A percentile compares a stretch with the other conserved stretches of the same genome.
Conservation (phyloP, 2,329 filamentous ascomycete genomes). For the Cryphonectria naterciae region DNA sequence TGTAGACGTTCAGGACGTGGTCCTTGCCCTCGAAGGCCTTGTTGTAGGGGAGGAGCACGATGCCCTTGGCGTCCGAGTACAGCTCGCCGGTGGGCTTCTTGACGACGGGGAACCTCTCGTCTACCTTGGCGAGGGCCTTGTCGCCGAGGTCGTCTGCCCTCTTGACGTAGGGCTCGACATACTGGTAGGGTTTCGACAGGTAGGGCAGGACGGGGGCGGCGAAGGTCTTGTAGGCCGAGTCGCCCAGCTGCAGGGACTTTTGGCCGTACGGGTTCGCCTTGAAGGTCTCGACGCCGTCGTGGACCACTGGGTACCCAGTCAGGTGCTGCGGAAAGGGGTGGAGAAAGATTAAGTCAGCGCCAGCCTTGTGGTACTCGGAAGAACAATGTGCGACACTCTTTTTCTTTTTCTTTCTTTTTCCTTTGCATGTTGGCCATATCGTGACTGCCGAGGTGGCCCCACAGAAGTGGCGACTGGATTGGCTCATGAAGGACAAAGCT, state of each 20-base stretch:
- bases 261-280: slow-evolving; percentile 82
- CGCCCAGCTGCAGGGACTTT: slow-evolving; percentile 76
- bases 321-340: slow-evolving; percentile 65
- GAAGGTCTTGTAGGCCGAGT: slow-evolving; percentile 75
- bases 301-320: slow-evolving; percentile 80
- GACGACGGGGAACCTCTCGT: slow-evolving; percentile 71
- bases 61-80: slow-evolving; percentile 64
- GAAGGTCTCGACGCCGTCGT: slow-evolving; percentile 77
- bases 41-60: slow-evolving; percentile 66
- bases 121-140: slow-evolving; percentile 69
- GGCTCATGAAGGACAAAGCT: background rate
- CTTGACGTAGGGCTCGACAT: slow-evolving; percentile 81
- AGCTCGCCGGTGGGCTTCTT: slow-evolving; percentile 77
- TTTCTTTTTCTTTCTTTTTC: too few species aligned
- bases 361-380: background rate
- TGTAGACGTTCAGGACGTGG: slow-evolving; percentile 62
- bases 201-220: slow-evolving; percentile 80
- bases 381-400: background rate
- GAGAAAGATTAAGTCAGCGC: slow-evolving; percentile 23
- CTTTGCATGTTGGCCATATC: background rate
- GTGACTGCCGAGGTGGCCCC: background rate
- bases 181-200: slow-evolving; percentile 77
- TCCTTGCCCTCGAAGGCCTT: slow-evolving; percentile 65
- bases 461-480: background rate
- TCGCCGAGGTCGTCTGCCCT: slow-evolving; percentile 80